Percentiles rank a stretch among this genome's conserved stretches.
Evolutionary conservation across 805 yeast genomes (phyloP).

Genomic region (Candida maltosa): DNA sequence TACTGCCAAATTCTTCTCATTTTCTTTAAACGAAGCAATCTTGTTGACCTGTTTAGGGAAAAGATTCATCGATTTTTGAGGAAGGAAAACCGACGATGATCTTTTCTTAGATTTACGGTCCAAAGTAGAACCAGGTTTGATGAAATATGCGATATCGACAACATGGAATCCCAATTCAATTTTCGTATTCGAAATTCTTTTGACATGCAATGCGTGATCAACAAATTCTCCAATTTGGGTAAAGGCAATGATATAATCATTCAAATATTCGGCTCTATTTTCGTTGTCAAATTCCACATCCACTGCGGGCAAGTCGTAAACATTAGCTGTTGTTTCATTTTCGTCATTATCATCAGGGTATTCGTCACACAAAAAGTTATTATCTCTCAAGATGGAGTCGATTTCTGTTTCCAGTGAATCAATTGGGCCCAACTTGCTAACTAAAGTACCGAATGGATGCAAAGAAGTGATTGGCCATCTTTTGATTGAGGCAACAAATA

Average conservation of each 20-base stretch:
- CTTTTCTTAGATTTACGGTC: slow-evolving; percentile 91
- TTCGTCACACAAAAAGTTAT: slow-evolving; percentile 78
- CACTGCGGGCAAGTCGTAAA: slow-evolving; percentile 38
- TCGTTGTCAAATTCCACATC: slow-evolving; percentile 32
- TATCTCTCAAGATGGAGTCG: slow-evolving; percentile 85
- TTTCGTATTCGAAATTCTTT: slow-evolving; percentile 52
- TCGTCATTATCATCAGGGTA: slow-evolving; percentile 46
- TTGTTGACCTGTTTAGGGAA: slow-evolving; percentile 66
- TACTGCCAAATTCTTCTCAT: slow-evolving; percentile 60
- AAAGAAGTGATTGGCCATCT: slow-evolving; percentile 99
- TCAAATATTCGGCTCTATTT: slow-evolving; percentile 49
- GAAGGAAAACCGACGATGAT: slow-evolving; percentile 83
- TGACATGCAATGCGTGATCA: slow-evolving; percentile 84
- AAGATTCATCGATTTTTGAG: slow-evolving; percentile 67
- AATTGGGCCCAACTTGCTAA: slow-evolving; percentile 79
- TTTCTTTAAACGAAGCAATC: slow-evolving; percentile 57
- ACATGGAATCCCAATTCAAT: slow-evolving; percentile 85
- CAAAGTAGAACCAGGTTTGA: slow-evolving; percentile 69
- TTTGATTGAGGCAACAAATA: slow-evolving; percentile 92
- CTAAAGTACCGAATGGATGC: slow-evolving; percentile 95
- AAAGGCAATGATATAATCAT: slow-evolving; percentile 64
- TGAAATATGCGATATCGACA: slow-evolving; percentile 70
- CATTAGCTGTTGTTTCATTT: slow-evolving; percentile 13
- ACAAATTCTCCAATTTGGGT: slow-evolving; percentile 54
- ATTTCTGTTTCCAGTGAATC: slow-evolving; percentile 77